Base-by-base conservation (phyloP, 108 stramenopile genomes). In the Cylindrotheca fusiformis region DNA sequence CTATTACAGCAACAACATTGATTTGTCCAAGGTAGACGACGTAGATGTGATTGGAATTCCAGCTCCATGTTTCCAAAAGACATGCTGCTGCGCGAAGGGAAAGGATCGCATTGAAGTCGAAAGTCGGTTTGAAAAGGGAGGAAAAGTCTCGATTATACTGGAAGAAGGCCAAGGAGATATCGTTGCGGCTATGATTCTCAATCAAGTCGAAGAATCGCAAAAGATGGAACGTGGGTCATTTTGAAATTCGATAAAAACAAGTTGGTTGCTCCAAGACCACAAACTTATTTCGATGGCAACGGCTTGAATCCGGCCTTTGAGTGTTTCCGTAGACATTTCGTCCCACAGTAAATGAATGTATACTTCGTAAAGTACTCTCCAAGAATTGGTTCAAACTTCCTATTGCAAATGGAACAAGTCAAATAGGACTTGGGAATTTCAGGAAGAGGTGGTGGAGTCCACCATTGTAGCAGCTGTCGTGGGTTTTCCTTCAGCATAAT, bases 131-230 rank as follows among this genome's bases (percentile, higher is more conserved):
- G 73, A 63, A 24, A 45, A 28, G 23, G 32, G 55, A 1, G 75
- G 72, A 1, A 64, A 75, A 33, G 47, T 74, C 22, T 49, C 51
- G 2, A 20, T 82, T 30, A 48, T 52, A 12, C 10, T 82, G 32
- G 57, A 63, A 47, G 28, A 71, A 55, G 80, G 80, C 4, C 36
- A 71, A 8, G 80, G 76, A 26, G 73, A 74, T 20, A 21, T 10
- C 8, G 76, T 82, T 22, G 58, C 73, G 3, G 63, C 55, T 36
- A 58, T 78, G 60, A 67, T 82, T 55, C 54, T 82, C 41, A 76
- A 77, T 60, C 76, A 78, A 53, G 68, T 82, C 12, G 80, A 82
- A 52, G 74, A 82, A 57, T 51, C 73, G 14, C 80, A 82, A 63
- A 57, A 49, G 51, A 82, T 82, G 60, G 80, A 82, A 48, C 68